phyloP scores from a whole-genome alignment of 805 yeast genomes.

The Brettanomyces naardenensis region DNA sequence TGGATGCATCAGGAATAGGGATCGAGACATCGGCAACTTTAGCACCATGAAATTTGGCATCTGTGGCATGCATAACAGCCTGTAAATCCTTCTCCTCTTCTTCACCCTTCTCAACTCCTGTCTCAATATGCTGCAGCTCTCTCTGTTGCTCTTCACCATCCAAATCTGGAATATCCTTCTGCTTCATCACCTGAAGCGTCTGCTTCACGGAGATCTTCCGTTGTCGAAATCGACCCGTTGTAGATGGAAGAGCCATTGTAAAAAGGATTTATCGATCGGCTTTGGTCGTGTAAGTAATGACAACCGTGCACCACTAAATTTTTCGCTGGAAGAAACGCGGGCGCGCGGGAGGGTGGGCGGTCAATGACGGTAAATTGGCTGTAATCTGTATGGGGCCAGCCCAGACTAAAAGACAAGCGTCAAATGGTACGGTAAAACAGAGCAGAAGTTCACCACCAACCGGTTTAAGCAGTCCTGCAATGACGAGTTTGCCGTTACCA shows the following conservation, averaged over 20 bases:
- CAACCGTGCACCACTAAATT: too few species aligned
- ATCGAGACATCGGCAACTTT: slow-evolving; percentile 60
- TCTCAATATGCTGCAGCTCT: slow-evolving; percentile 82
- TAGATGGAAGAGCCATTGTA: slow-evolving; percentile 26
- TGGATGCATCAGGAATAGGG: slow-evolving; percentile 95
- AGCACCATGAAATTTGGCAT: slow-evolving; percentile 50
- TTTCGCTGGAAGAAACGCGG: too few species aligned
- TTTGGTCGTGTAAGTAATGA: too few species aligned
- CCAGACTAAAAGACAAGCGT: too few species aligned
- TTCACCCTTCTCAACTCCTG: slow-evolving; percentile 97
- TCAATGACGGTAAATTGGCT: too few species aligned
- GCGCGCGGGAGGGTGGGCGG: too few species aligned
- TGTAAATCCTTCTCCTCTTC: slow-evolving; percentile 96
- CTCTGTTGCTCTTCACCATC: slow-evolving; percentile 78
- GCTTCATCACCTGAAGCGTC: slow-evolving; percentile 67
- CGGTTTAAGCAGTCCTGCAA: too few species aligned
- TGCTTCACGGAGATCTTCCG: slow-evolving; percentile 92
- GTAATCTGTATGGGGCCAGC: too few species aligned
- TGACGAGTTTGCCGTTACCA: too few species aligned
- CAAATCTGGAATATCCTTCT: slow-evolving; percentile 70
- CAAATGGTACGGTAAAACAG: too few species aligned
- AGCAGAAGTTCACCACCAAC: too few species aligned
- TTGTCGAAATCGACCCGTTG: slow-evolving; percentile 74
- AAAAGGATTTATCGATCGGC: neutral
- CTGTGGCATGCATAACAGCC: slow-evolving; percentile 78